Conservation (phyloP, 106 monocot species). For the Narthecium ossifragum region DNA sequence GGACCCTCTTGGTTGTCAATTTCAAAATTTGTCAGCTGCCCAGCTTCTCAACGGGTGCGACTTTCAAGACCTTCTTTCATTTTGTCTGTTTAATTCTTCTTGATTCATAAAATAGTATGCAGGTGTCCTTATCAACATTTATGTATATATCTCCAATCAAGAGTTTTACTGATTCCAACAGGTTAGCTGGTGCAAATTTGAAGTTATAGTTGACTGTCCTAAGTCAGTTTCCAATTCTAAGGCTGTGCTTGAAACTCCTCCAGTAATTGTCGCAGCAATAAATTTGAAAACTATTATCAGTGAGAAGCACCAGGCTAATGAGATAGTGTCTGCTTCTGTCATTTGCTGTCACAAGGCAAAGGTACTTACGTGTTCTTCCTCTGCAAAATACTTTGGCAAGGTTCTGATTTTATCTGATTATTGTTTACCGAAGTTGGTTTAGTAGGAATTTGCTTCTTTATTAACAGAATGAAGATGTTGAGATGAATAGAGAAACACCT, state of each 20-base stretch:
- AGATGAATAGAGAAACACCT: no score
- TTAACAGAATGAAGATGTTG: no score
- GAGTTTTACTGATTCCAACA: no score
- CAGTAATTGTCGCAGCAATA: conserved; percentile 67
- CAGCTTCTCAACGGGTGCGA: conserved; percentile 51
- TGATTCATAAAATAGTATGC: not conserved
- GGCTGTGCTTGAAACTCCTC: conserved; percentile 54
- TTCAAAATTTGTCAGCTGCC: conserved; percentile 57
- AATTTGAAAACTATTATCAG: conserved; percentile 86
- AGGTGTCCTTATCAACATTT: no score
- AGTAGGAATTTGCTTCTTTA: no score
- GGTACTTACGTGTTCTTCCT: conserved; percentile 34
- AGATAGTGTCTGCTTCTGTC: conserved; percentile 87
- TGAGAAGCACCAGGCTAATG: conserved; percentile 63
- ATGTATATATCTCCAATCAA: no score
- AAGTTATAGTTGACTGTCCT: conserved; percentile 72
- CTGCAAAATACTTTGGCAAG: no score
- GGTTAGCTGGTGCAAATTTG: conserved; percentile 99
- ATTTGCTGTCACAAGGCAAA: conserved; percentile 86
- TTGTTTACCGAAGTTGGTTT: no score
- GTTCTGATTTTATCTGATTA: no score
- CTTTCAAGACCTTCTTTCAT: conserved; percentile 5
- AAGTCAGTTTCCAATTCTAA: conserved; percentile 57
- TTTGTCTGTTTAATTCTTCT: not conserved
- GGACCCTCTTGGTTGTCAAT: conserved; percentile 95